Evolutionary conservation across 257 asterid species (phyloP).

Genomic region (Craterostigma plantagineum): DNA sequence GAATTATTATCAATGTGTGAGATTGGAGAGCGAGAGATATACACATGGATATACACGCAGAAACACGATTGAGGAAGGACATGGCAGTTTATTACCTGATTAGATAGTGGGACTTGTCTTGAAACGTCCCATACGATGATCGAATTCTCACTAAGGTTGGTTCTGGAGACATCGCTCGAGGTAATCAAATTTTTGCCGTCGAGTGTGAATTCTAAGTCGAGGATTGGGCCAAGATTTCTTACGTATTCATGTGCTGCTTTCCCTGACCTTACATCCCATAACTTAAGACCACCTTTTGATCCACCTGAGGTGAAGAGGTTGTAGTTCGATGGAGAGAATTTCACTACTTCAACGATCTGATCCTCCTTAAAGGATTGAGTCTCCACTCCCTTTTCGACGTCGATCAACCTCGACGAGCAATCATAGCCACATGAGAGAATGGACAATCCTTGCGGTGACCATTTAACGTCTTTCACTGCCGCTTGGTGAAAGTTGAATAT

Average conservation of each 20-base stretch:
- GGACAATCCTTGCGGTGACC: conserved; percentile 60
- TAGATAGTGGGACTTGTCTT: conserved; percentile 69
- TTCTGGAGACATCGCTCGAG: conserved; percentile 67
- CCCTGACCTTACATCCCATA: conserved; percentile 79
- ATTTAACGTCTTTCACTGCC: conserved; percentile 79
- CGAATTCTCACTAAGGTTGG: conserved; percentile 75
- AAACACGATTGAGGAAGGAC: neutral
- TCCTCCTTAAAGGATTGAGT: conserved; percentile 58
- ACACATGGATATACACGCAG: too few species aligned
- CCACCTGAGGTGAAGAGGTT: conserved; percentile 86
- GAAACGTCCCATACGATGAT: conserved; percentile 83
- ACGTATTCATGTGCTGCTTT: conserved; percentile 52
- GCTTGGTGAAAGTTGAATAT: conserved; percentile 36
- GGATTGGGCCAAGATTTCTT: conserved; percentile 65
- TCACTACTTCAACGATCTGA: conserved; percentile 63
- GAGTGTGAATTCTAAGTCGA: conserved; percentile 61
- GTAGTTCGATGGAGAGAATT: conserved; percentile 49
- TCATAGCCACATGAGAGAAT: conserved; percentile 92
- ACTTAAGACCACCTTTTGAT: conserved; percentile 60
- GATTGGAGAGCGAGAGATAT: neutral
- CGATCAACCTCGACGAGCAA: conserved; percentile 68
- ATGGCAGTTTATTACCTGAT: conserved; percentile 33
- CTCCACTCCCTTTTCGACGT: conserved; percentile 56
- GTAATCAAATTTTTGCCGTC: conserved; percentile 61
- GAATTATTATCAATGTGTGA: conserved; percentile 3